phyloP scores from a whole-genome alignment of 2,329 filamentous ascomycete species.

The Talaromyces atroroseus region DNA sequence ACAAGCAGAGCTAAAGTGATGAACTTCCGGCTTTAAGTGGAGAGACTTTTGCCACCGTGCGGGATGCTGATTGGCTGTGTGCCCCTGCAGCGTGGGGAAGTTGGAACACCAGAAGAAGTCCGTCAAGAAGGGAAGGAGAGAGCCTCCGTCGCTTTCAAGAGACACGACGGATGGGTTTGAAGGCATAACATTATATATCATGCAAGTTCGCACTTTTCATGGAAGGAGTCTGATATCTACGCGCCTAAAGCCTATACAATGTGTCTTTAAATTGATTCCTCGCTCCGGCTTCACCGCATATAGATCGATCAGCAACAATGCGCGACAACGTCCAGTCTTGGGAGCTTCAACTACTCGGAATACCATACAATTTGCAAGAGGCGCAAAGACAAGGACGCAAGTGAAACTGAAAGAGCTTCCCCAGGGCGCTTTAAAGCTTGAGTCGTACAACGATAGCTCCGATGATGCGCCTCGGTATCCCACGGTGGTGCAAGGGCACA shows the following conservation, averaged over 20 bases:
- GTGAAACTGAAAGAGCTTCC: constrained; percentile 47
- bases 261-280: background rate
- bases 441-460: constrained; percentile 38
- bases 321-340: constrained; percentile 12
- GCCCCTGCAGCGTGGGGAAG: constrained; percentile 1
- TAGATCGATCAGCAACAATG: background rate
- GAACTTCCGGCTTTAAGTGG: constrained; percentile 6
- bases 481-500: constrained; percentile 80
- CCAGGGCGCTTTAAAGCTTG: constrained; percentile 49
- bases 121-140: constrained; percentile 11
- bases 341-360: constrained; percentile 13
- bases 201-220: constrained; percentile 13
- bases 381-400: constrained; percentile 34
- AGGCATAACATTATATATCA: background rate
- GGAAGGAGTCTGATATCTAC: constrained; percentile 7
- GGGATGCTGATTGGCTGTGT: constrained; percentile 5
- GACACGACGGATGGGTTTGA: background rate
- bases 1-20: constrained; percentile 1
- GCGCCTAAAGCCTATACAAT: constrained; percentile 17
- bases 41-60: background rate
- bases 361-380: constrained; percentile 19
- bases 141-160: background rate
- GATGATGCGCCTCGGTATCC: constrained; percentile 62
- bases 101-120: background rate
- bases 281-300: background rate